Evolutionary conservation across 768 basidiomycete genomes (phyloP), one percentile per base, ranked within the genome.

Genomic region (Panellus pusillus): DNA sequence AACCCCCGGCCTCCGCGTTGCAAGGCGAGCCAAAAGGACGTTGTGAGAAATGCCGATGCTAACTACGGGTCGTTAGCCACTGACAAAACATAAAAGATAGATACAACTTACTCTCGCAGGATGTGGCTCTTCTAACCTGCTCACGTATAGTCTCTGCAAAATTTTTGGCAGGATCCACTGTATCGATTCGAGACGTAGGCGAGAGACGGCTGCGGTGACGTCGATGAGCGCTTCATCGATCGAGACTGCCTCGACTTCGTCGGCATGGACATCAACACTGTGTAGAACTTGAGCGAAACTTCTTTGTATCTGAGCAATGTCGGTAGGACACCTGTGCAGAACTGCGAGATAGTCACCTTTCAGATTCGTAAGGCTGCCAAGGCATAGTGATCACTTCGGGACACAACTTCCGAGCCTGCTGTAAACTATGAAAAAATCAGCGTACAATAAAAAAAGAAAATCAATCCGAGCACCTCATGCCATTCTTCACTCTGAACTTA

Each of bases 281-380:
- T 93, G 69, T 99, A 98, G 68, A 98, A 98, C 35, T 86, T 79
- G 46, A 94, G 70, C 0, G 96, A 94, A 49, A 87, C 75, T 50
- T 87, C 74, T 65, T 90, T 93, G 72, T 94, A 96, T 63, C 91
- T 94, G 62, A 14, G n/a, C 41, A 20, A 14, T 40, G n/a, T 46
- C 47, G 39, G 20, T 19, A 37, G n/a, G 41, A 48, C 11, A 8
- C 32, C 14, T 24, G 29, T 37, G n/a, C 40, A 37, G 12, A 32
- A 12, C 36, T n/a, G n/a, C 11, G 27, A 5, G 9, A 1, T n/a
- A 20, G 11, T 58, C 61, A 85, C 87, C 77, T 76, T 49, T 96
- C 89, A 59, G 98, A 99, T 66, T 99, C 96, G 66, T 98, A 99
- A 1, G n/a, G n/a, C n/a, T n/a, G n/a, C n/a, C n/a, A n/a, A n/a